Evolutionary conservation across 2,329 filamentous ascomycete species (phyloP), one percentile per base, ranked within the genome.

Genomic region (Fusarium sp.): DNA sequence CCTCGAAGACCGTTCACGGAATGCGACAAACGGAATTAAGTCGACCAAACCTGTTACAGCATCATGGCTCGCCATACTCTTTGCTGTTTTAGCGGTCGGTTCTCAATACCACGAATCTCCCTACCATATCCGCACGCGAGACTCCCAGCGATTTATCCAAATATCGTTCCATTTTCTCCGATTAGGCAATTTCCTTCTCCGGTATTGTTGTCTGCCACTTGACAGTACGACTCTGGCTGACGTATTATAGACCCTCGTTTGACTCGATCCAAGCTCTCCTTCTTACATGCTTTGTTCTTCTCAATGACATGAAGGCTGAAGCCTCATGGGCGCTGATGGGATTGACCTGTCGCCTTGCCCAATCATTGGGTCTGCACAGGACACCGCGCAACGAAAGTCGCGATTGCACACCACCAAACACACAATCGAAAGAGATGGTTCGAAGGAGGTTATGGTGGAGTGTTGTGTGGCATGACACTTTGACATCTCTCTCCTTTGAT

Each of bases 291-390:
- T 90, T 91, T 67, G 88, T 90, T 4, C 81, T 91, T 4, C 80
- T 90, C 27, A 91, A 91, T 70, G 89, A 91, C 63, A 91, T 91
- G 89, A 91, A 91, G 74, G 89, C 89, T 2, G 89, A 91, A 73
- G 89, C 88, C 0, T 90, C 89, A 0, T 91, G 89, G 89, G 89
- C 89, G 0, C 77, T 91, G 56, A 84, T 90, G 53, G 89, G 89
- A 1, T 83, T 91, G 46, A 90, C 89, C 0, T 90, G 88, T 66
- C 85, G 89, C 27, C 82, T 91, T n/a, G 89, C 89, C 0, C 88
- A 91, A 74, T 90, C 89, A 1, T 81, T 91, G 3, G 89, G 89
- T 7, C 80, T 91, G 14, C 89, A 91, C 73, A 82, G 86, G 10
- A 77, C 82, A 24, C 82, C 80, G 14, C 77, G 80, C 2, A 78